Conservation (phyloP, 2,329 filamentous ascomycete genomes). For the Raffaelea albimanens region DNA sequence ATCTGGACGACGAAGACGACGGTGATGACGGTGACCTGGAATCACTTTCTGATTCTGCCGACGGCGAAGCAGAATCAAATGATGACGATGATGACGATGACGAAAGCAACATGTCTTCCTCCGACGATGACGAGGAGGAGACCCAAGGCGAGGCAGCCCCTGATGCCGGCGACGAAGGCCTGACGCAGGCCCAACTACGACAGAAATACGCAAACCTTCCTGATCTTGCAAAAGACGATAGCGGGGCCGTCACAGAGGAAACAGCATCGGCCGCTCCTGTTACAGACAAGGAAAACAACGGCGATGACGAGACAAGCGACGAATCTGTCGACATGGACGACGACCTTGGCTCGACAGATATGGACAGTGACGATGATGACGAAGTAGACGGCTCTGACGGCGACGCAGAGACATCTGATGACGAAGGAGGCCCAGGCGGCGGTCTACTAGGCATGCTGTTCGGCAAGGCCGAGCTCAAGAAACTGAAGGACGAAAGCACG, state of each 20-base stretch:
- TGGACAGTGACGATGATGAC: constrained; percentile 35
- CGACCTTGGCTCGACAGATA: constrained; percentile 51
- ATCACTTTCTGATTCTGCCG: constrained; percentile 18
- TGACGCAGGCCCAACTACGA: constrained; percentile 60
- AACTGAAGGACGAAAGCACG: constrained; percentile 37
- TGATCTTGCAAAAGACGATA: constrained; percentile 24
- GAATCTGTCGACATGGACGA: constrained; percentile 63
- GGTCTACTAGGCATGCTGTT: constrained; percentile 50
- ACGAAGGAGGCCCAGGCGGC: constrained; percentile 29
- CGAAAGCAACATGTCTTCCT: constrained; percentile 51
- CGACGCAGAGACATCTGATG: constrained; percentile 29
- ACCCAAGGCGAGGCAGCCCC: constrained; percentile 47
- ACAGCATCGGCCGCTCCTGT: constrained; percentile 13
- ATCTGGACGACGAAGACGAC: constrained; percentile 37
- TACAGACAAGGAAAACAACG: constrained; percentile 14
- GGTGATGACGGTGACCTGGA: constrained; percentile 8
- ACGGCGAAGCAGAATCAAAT: constrained; percentile 30
- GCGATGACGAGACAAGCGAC: constrained; percentile 43
- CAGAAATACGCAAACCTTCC: constrained; percentile 61
- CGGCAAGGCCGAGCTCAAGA: constrained; percentile 46
- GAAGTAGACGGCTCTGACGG: constrained; percentile 35
- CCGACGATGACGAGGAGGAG: constrained; percentile 34
- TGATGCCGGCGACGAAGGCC: constrained; percentile 48
- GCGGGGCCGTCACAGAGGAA: constrained; percentile 16
- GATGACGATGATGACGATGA: constrained; percentile 33